These are phyloP conservation scores for Zea mays DNA, from an alignment of 176 grass and related monocot species.

Conservation along the genomic window DNA sequence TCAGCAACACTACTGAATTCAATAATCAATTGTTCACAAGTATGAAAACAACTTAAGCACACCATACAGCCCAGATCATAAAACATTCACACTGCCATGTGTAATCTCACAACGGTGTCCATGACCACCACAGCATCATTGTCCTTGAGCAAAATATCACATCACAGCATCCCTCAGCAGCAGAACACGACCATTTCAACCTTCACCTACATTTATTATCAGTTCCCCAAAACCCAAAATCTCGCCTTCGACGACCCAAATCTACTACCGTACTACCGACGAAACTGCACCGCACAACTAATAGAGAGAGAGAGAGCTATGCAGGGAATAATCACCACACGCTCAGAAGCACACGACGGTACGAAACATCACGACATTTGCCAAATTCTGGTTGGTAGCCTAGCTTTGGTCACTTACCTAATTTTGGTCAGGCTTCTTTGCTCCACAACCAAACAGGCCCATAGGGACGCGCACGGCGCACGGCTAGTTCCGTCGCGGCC, in stretches of 20 bases:
- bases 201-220: neutral
- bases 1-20: neutral
- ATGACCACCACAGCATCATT: neutral
- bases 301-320: slow-evolving; percentile 1
- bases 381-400: too few relatives aligned
- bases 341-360: slow-evolving; percentile 9
- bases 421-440: too few relatives aligned
- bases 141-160: neutral
- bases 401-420: too few relatives aligned
- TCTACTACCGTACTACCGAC: slow-evolving; percentile 16
- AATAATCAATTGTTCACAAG: neutral
- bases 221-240: neutral
- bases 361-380: neutral
- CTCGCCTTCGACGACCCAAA: slow-evolving; percentile 29
- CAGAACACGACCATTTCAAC: slow-evolving; percentile 7
- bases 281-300: slow-evolving; percentile 1
- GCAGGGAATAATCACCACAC: neutral
- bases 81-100: slow-evolving; percentile 5
- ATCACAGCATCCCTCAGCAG: slow-evolving; percentile 1
- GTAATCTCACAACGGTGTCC: neutral
- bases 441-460: too few relatives aligned
- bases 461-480: neutral
- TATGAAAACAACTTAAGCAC: slow-evolving; percentile 13
- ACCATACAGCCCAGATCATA: slow-evolving; percentile 15
- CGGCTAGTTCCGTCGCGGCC: neutral